A percentile compares a stretch with the other conserved stretches of the same genome.
phyloP scores from a whole-genome alignment of 73 alveolate species.

The Paramecium biaurelia region DNA sequence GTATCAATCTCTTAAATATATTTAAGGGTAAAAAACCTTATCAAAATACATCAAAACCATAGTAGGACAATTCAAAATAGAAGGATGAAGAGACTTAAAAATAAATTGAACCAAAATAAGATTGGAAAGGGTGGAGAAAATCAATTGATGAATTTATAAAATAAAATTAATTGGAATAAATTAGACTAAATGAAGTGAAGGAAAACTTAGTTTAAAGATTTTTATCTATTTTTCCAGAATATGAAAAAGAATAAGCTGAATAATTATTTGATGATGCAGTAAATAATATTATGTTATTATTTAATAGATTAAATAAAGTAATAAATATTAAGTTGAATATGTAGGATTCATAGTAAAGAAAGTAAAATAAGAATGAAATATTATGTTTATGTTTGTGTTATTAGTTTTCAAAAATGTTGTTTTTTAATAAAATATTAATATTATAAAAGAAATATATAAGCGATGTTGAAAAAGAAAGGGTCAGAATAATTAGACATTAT shows the following conservation, averaged over 20 bases:
- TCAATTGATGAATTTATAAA: conserved; percentile 25
- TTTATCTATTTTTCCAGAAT: not conserved
- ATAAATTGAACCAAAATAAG: not conserved
- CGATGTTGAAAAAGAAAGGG: not conserved
- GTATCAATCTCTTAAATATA: not conserved
- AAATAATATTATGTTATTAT: not conserved
- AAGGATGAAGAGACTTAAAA: not conserved
- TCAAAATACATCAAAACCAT: not conserved
- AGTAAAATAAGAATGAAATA: not conserved
- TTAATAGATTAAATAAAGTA: not conserved
- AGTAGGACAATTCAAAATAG: not conserved
- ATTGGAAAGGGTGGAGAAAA: conserved; percentile 59
- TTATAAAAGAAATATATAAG: not conserved
- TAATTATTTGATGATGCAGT: conserved; percentile 30
- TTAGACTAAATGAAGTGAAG: conserved; percentile 9
- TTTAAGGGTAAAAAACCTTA: conserved; percentile 1
- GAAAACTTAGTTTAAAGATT: not conserved
- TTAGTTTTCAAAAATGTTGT: too few species aligned
- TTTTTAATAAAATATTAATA: too few species aligned
- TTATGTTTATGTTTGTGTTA: not conserved
- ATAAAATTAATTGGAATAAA: not conserved
- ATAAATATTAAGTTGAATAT: not conserved
- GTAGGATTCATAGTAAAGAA: not conserved
- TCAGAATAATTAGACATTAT: conserved; percentile 48
- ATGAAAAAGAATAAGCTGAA: conserved; percentile 19